phyloP scores from a whole-genome alignment of 257 asterid species.

The Mitragyna speciosa region DNA sequence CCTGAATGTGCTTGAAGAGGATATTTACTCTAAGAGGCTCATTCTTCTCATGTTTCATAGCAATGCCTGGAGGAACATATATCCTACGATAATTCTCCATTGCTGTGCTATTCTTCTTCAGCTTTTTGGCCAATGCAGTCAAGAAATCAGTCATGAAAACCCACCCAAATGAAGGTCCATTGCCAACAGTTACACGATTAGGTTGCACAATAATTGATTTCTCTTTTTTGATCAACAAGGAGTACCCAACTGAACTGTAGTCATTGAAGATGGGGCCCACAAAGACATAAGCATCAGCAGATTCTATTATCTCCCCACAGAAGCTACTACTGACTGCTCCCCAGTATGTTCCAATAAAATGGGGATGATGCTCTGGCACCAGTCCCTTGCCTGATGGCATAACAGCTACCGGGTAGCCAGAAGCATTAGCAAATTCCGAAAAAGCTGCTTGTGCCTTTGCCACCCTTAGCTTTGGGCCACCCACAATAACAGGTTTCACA shows the following conservation, averaged over 20 bases:
- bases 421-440: conserved; percentile 31
- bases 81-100: conserved; percentile 33
- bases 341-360: conserved; percentile 38
- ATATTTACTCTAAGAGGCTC: conserved; percentile 37
- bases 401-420: conserved; percentile 30
- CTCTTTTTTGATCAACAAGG: conserved; percentile 35
- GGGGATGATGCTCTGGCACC: conserved; percentile 35
- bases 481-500: conserved; percentile 34
- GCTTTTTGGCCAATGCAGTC: conserved; percentile 28
- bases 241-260: conserved; percentile 39
- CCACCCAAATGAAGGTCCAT: conserved; percentile 41
- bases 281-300: conserved; percentile 40
- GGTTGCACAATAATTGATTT: conserved; percentile 30
- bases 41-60: conserved; percentile 22
- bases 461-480: conserved; percentile 36
- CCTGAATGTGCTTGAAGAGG: conserved; percentile 40
- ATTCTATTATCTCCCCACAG: conserved; percentile 40
- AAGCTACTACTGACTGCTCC: conserved; percentile 37
- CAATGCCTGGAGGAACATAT: conserved; percentile 35
- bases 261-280: conserved; percentile 41
- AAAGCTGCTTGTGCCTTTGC: conserved; percentile 31
- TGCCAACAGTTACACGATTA: conserved; percentile 31
- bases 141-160: conserved; percentile 35
- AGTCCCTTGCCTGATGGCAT: conserved; percentile 41
- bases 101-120: conserved; percentile 31